Conservation (phyloP, 2,329 filamentous ascomycete genomes). For the Sclerotinia borealis region DNA sequence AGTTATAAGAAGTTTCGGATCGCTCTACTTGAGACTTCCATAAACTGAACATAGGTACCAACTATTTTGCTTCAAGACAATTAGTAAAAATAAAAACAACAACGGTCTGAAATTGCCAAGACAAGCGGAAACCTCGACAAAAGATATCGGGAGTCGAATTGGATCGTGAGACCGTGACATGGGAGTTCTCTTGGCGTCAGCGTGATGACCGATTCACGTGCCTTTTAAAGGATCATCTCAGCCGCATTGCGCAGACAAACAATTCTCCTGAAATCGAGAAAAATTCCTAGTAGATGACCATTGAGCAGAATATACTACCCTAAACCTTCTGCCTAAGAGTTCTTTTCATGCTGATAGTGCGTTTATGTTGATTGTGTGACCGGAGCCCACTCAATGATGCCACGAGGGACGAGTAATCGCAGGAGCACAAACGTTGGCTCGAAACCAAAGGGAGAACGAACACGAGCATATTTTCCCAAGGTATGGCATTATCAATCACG, state of each 20-base stretch:
- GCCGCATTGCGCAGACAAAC: not conserved
- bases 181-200: not conserved
- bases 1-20: not conserved
- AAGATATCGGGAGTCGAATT: not conserved
- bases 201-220: not conserved
- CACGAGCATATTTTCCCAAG: not conserved
- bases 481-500: not conserved
- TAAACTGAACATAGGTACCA: too few relatives aligned
- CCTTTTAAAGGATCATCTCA: not conserved
- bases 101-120: not conserved
- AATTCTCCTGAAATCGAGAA: too few relatives aligned
- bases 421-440: not conserved
- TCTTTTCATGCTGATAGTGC: not conserved
- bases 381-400: not conserved
- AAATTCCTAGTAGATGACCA: not conserved
- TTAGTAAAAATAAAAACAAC: too few relatives aligned
- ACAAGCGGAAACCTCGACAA: too few relatives aligned
- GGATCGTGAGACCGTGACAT: not conserved
- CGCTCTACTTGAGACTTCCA: not conserved
- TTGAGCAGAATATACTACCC: too few relatives aligned
- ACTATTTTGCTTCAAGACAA: too few relatives aligned
- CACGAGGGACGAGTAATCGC: not conserved
- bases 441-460: not conserved
- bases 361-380: not conserved
- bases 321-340: not conserved